These are phyloP conservation scores for Henckelia pumila DNA, from an alignment of 257 asterid species.

Conservation along the genomic window DNA sequence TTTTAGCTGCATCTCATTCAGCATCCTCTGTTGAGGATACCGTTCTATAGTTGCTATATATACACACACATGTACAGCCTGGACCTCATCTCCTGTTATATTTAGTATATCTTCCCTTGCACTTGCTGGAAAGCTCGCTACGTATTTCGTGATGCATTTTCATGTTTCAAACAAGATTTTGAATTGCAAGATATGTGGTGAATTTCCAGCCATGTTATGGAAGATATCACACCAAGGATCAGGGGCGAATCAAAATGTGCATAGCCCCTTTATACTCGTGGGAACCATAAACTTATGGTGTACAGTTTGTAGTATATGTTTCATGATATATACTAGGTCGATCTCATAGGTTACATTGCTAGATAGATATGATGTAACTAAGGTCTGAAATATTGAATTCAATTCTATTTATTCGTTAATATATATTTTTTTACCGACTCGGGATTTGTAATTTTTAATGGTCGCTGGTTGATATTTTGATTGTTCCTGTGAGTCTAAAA, in stretches of 20 bases:
- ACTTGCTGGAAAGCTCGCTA: not conserved
- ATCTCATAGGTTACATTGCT: not conserved
- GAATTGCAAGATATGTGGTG: not conserved
- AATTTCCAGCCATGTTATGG: not conserved
- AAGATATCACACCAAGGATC: not conserved
- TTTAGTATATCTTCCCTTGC: not conserved
- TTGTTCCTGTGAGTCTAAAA: too few species aligned
- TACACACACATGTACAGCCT: constrained; percentile 17
- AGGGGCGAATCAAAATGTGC: not conserved
- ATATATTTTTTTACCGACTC: too few species aligned
- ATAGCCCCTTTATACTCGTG: not conserved
- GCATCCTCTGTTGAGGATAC: constrained; percentile 37
- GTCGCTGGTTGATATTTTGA: too few species aligned
- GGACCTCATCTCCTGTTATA: not conserved
- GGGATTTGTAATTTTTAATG: not conserved
- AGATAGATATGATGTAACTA: not conserved
- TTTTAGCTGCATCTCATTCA: constrained; percentile 76
- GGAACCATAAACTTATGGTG: not conserved
- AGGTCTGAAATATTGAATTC: not conserved
- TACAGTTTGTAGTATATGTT: not conserved
- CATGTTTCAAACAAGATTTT: not conserved
- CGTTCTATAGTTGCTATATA: constrained; percentile 38
- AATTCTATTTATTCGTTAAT: not conserved
- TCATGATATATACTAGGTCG: not conserved
- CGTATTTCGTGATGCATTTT: not conserved